Conservation (phyloP, 495 filamentous ascomycete genomes). For the Tetracladium setigerum region DNA sequence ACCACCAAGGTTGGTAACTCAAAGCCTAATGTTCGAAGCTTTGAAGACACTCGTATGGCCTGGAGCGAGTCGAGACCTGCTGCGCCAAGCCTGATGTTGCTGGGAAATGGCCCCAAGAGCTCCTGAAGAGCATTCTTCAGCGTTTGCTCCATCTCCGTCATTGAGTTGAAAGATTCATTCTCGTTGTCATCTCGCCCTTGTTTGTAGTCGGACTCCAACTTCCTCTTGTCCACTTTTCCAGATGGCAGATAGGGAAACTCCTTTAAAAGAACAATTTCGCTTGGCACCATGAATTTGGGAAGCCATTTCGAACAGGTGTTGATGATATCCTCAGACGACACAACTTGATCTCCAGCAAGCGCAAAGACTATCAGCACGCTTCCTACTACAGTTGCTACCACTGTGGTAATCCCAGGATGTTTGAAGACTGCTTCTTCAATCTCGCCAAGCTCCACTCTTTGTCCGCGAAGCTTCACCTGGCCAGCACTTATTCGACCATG, state of each 20-base stretch:
- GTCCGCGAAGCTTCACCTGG: slow-evolving; percentile 77
- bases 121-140: slow-evolving; percentile 39
- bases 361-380: slow-evolving; percentile 63
- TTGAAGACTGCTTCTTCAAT: slow-evolving; percentile 62
- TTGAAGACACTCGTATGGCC: slow-evolving; percentile 59
- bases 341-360: slow-evolving; percentile 30
- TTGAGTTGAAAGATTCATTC: slow-evolving; percentile 23
- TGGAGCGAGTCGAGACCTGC: slow-evolving; percentile 65
- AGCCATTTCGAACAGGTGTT: slow-evolving; percentile 61
- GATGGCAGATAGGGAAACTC: slow-evolving; percentile 66
- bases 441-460: slow-evolving; percentile 77
- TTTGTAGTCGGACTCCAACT: slow-evolving; percentile 49
- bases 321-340: slow-evolving; percentile 33
- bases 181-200: slow-evolving; percentile 11
- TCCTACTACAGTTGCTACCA: slow-evolving; percentile 51
- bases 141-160: slow-evolving; percentile 30
- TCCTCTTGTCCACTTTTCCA: slow-evolving; percentile 67
- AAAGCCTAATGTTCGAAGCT: slow-evolving; percentile 44
- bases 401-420: slow-evolving; percentile 37
- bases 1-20: slow-evolving; percentile 46
- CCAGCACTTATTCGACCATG: slow-evolving; percentile 71
- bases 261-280: slow-evolving; percentile 51
- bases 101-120: slow-evolving; percentile 38
- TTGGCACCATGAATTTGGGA: slow-evolving; percentile 69
- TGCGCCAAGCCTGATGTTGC: slow-evolving; percentile 36